Evolutionary conservation across 108 stramenopile species (phyloP).

Genomic region (Seminavis robusta): DNA sequence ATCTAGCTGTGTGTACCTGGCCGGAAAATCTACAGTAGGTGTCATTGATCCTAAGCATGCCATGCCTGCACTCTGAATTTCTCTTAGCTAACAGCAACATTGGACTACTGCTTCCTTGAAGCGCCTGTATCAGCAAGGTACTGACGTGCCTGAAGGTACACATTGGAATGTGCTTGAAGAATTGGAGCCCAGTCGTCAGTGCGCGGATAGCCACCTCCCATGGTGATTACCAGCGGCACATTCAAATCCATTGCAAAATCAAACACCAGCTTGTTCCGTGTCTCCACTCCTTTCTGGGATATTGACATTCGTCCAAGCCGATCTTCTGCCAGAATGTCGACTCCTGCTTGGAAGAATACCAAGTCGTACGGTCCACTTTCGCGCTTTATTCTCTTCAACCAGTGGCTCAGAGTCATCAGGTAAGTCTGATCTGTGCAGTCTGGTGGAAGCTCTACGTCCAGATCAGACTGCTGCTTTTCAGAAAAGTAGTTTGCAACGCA

Average conservation of each 20-base stretch:
- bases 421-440: conserved; percentile 75
- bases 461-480: conserved; percentile 62
- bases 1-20: too few relatives aligned
- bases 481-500: conserved; percentile 85
- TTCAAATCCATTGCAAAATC: conserved; percentile 42
- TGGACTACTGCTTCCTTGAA: too few relatives aligned
- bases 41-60: too few relatives aligned
- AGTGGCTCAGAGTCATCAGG: conserved; percentile 57
- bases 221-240: conserved; percentile 66
- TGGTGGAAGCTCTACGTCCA: conserved; percentile 78
- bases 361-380: conserved; percentile 48
- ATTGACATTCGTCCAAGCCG: conserved; percentile 72
- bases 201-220: conserved; percentile 88
- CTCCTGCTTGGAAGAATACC: conserved; percentile 85
- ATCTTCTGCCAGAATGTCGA: conserved; percentile 76
- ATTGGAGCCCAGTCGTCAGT: conserved; percentile 65
- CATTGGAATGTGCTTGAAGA: conserved; percentile 67
- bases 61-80: too few relatives aligned
- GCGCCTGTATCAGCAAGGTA: too few relatives aligned
- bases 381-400: conserved; percentile 58
- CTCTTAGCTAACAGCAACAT: too few relatives aligned
- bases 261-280: conserved; percentile 69
- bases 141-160: conserved; percentile 69
- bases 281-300: conserved; percentile 43
- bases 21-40: too few relatives aligned